Percentiles rank a stretch among this genome's conserved stretches.
phyloP scores from a whole-genome alignment of 768 basidiomycete genomes.

The Auriculariales sp. region DNA sequence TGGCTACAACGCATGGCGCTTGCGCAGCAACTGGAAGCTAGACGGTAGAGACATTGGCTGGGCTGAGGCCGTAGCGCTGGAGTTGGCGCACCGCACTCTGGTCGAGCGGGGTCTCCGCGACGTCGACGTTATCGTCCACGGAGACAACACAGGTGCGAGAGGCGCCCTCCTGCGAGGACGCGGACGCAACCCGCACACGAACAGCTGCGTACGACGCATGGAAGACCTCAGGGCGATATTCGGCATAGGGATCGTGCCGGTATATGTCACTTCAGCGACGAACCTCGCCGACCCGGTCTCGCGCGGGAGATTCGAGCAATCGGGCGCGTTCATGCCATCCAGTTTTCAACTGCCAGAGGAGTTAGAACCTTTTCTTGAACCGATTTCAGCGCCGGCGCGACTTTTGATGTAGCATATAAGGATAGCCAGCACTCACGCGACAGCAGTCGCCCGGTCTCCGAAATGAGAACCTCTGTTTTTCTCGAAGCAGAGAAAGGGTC shows the following conservation, averaged over 20 bases:
- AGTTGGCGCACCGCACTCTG: background rate
- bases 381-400: too few relatives aligned
- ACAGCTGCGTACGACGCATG: background rate
- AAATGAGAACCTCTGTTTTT: too few relatives aligned
- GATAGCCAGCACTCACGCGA: too few relatives aligned
- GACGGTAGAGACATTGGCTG: constrained; percentile 3
- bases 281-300: constrained; percentile 2
- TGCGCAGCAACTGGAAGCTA: background rate
- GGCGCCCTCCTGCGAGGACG: background rate
- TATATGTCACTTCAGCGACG: background rate
- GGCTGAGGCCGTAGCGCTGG: constrained; percentile 2
- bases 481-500: too few relatives aligned
- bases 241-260: background rate
- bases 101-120: background rate
- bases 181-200: background rate
- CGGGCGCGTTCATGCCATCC: background rate
- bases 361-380: background rate
- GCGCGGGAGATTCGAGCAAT: background rate
- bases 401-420: too few relatives aligned
- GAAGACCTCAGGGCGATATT: background rate
- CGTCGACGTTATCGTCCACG: background rate
- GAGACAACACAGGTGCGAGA: constrained; percentile 3
- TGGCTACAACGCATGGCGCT: background rate
- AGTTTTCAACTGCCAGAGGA: background rate
- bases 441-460: too few relatives aligned